These are phyloP conservation scores for Penicillium rolfsii DNA, from an alignment of 2,329 filamentous ascomycete genomes.

Conservation along the genomic window DNA sequence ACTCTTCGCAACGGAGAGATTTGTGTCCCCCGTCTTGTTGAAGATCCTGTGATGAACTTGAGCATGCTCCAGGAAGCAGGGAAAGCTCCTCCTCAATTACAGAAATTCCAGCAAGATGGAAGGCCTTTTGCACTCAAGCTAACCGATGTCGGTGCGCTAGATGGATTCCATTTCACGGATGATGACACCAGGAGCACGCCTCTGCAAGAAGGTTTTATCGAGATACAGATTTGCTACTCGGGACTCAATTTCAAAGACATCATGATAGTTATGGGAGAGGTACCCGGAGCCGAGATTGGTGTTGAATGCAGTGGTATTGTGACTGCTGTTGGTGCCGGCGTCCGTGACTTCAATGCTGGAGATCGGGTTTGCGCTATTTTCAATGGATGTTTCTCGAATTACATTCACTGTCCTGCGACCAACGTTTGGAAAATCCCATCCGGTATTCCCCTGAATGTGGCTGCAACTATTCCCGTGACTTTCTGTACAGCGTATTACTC, in stretches of 20 bases:
- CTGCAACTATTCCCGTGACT: constrained; percentile 33
- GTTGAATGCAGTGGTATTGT: constrained; percentile 49
- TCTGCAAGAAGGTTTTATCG: constrained; percentile 26
- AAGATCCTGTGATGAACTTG: constrained; percentile 25
- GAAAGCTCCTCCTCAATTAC: constrained; percentile 26
- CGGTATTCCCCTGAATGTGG: constrained; percentile 30
- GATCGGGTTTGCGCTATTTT: constrained; percentile 49
- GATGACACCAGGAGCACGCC: constrained; percentile 17
- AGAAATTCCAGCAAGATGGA: constrained; percentile 28
- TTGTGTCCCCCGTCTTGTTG: constrained; percentile 26
- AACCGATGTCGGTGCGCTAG: constrained; percentile 23
- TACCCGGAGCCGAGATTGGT: constrained; percentile 34
- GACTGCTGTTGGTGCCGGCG: constrained; percentile 32
- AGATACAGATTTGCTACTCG: constrained; percentile 26
- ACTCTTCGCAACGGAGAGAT: constrained; percentile 26
- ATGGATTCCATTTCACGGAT: constrained; percentile 34
- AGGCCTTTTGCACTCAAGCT: constrained; percentile 25
- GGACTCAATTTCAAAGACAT: constrained; percentile 47
- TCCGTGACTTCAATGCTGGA: constrained; percentile 39
- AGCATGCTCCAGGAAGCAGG: constrained; percentile 30
- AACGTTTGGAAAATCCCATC: constrained; percentile 39
- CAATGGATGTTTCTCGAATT: constrained; percentile 35
- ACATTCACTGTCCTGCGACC: constrained; percentile 36
- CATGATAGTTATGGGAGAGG: constrained; percentile 45
- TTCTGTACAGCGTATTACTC: constrained; percentile 35